Conservation (phyloP, 805 yeast species). For the Saturnispora gosingensis region DNA sequence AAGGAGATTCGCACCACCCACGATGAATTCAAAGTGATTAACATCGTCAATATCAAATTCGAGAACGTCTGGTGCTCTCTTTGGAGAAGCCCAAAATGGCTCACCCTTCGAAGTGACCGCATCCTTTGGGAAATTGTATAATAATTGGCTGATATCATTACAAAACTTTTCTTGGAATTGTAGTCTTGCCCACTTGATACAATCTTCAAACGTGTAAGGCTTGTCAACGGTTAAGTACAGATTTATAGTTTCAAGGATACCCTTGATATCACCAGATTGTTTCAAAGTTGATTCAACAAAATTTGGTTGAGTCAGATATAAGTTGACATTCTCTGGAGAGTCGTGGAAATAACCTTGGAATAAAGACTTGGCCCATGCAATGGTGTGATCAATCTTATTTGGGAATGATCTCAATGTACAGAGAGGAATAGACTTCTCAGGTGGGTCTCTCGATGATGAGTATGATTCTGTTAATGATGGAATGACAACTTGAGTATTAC, state of each 20-base stretch:
- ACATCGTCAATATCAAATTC: constrained; percentile 63
- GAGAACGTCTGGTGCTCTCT: constrained; percentile 89
- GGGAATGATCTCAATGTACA: constrained; percentile 98
- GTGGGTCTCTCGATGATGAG: constrained; percentile 96
- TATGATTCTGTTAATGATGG: constrained; percentile 93
- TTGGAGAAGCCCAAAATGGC: constrained; percentile 97
- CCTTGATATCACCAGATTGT: constrained; percentile 86
- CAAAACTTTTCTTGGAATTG: constrained; percentile 81
- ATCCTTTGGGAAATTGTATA: constrained; percentile 92
- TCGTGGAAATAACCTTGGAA: constrained; percentile 89
- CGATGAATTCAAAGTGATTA: constrained; percentile 75
- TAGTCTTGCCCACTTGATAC: constrained; percentile 88
- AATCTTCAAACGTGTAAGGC: constrained; percentile 87
- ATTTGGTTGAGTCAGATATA: constrained; percentile 84
- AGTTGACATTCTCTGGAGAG: constrained; percentile 86
- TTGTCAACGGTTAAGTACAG: constrained; percentile 60
- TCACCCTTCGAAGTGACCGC: constrained; percentile 84
- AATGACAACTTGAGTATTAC: constrained; percentile 93
- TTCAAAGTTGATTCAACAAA: constrained; percentile 86
- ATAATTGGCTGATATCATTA: constrained; percentile 80
- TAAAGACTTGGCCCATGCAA: constrained; percentile 96
- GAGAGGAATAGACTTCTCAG: constrained; percentile 93
- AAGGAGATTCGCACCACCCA: constrained; percentile 83
- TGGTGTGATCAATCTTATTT: constrained; percentile 95
- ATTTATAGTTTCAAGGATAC: constrained; percentile 71